Conservation (phyloP, 352 stramenopile species). For the Phytopythium mirpurense region DNA sequence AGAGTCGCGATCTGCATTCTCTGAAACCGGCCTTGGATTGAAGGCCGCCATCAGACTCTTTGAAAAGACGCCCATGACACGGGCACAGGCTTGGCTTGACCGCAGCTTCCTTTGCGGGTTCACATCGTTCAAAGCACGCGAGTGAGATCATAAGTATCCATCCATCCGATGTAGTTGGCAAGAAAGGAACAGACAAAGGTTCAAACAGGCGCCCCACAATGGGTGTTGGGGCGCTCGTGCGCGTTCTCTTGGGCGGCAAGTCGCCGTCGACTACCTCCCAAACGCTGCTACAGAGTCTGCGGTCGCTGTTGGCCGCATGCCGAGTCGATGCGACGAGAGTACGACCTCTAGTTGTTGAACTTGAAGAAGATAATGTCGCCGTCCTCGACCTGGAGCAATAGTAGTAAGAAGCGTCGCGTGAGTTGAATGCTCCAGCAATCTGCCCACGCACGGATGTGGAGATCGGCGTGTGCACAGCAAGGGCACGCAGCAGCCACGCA, state of each 20-base stretch:
- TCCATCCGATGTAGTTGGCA: no score
- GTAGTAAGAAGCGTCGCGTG: not conserved
- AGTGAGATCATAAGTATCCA: no score
- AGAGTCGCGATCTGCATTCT: conserved; percentile 1
- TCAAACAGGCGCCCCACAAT: not conserved
- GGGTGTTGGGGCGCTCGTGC: not conserved
- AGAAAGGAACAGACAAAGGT: not conserved
- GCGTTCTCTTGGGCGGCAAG: not conserved
- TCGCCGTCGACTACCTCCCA: not conserved
- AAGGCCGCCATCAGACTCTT: not conserved
- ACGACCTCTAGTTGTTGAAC: conserved; percentile 83
- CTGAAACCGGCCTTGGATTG: not conserved
- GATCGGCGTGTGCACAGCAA: not conserved
- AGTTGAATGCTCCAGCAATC: not conserved
- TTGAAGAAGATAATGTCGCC: conserved; percentile 92
- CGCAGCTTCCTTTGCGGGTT: no score
- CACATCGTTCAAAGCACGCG: no score
- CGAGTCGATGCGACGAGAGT: not conserved
- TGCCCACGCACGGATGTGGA: not conserved
- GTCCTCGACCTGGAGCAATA: conserved; percentile 45
- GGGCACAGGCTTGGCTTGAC: no score
- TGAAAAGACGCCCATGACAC: not conserved
- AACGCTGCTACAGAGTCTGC: not conserved
- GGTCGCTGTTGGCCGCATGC: not conserved
- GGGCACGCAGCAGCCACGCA: conserved; percentile 5